Evolutionary conservation across 805 yeast genomes (phyloP), one percentile per base, ranked within the genome.

Genomic region (Suhomyces pyralidae): DNA sequence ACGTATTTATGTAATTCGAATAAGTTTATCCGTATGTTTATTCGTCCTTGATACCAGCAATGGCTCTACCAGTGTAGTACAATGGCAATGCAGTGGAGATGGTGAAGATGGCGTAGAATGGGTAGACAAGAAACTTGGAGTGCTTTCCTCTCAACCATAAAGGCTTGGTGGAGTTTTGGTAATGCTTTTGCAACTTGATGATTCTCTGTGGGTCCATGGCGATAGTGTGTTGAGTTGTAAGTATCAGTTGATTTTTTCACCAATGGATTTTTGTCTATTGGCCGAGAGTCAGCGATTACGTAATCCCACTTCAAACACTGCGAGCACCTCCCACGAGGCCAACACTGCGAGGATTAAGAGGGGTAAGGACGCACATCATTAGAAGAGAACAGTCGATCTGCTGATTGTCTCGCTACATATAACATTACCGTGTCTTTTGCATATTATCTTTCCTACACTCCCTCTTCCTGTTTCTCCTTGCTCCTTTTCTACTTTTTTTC

Each of bases 71-170:
- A 52, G 82, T 67, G 81, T 83, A 87, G 77, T 73, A 81, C 61
- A 85, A 76, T 55, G 94, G 86, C 55, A 81, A 80, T 54, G 78
- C 78, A 49, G 89, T 82, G 58, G 89, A 77, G 55, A 85, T 78
- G 51, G 88, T 75, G 71, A 88, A 85, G 55, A 84, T 77, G 57
- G 88, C 89, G 77, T 80, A 85, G 81, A 84, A 89, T 67, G 96
- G 96, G 74, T 84, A 85, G 60, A 88, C 80, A 68, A 85, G 71
- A 63, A 79, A 75, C 74, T 86, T 86, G 60, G 94, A 82, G 49
- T 59, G 55, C 57, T 62, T 62, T 12, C 79, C 79, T 68, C 74
- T 72, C 68, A 73, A 71, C 79, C 79, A 75, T 64, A 75, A 74
- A 58, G 63, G 68, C 64, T 71, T 62, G 65, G 67, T 59, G 53